Base-by-base conservation (phyloP, 495 filamentous ascomycete genomes). In the Penicillium paxilli region DNA sequence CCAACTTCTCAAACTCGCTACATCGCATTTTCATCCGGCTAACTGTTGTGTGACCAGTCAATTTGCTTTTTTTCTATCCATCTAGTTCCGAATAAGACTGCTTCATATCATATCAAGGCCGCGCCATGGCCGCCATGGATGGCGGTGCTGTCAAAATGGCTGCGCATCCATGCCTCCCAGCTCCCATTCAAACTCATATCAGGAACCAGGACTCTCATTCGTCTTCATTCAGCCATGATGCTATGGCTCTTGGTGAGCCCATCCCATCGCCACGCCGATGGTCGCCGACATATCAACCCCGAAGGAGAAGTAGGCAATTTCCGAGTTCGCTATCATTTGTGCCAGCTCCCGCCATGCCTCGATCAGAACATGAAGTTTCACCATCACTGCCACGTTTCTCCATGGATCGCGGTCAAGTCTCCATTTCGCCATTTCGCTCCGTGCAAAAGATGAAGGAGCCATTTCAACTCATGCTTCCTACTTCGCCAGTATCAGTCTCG, bases 371-470 rank as follows among this genome's bases (percentile, higher is more conserved):
- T 42, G 73, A 76, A 28, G 64, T 64, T 46, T 67, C 67, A 5
- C 58, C 62, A 20, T 55, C 64, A n/a, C 55, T 65, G 30, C 37
- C 62, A 14, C 58, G 65, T 52, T 60, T 69, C 19, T 56, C 62
- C 20, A 51, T 52, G 20, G 68, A 69, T 32, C 70, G 71, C 2
- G 57, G 48, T 2, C 44, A 63, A 14, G 55, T 62, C 33, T 66
- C 47, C 23, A 68, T 74, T 32, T 78, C 74, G 21, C 75, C 74
- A 0, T 76, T 76, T 47, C 74, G 74, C 19, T 77, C 75, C 1
- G 75, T 79, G n/a, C 64, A 72, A 14, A 70, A 60, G 49, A 79
- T 79, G 74, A 76, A 76, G 46, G 68, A 77, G 46, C 74, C 74
- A 7, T 75, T 79, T 42, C 73, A 71, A 41, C 52, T 77, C 14